Base-by-base conservation (phyloP, 116 monocot genomes). In the Iris pallida region DNA sequence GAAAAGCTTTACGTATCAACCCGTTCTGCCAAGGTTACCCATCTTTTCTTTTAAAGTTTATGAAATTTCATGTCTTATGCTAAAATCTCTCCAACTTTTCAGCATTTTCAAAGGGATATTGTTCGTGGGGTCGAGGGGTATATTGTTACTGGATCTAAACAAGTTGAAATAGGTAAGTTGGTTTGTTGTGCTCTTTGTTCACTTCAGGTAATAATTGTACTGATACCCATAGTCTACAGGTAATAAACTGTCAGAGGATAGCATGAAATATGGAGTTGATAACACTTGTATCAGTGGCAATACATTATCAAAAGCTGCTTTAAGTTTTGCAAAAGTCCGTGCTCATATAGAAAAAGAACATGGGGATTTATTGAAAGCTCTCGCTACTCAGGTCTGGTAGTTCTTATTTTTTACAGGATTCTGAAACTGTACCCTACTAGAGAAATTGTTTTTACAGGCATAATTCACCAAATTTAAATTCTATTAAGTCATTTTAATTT, bases 1-100 rank as follows among this genome's bases (percentile, higher is more conserved):
- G 95, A 96, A 69, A 96, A 89, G 54, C 92, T 96, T 71, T 96
- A 91, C 72, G 86, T 77, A 53, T 96, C 95, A 8, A 96, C 95
- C 16, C 95, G 95, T 63, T 85, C 91, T 4, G 84, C 76, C n/a
- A 96, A 96, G 89, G 95, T 88, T 57, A 43, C 47, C 14, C 42
- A 65, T 53, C 9, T 12, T 62, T 17, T 18, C 8, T 17, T 14
- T 47, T 47, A 17, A 15, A 64, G 66, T 6, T 4, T 19, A 8
- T 64, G 8, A 4, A 1, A 11, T 11, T 44, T 30, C 30, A 3
- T 30, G 30, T 30, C 30, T 17, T 42, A 9, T 45, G 15, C 41
- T 61, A 71, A 44, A 30, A 30, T 30, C 54, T 11, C 11, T 55
- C 48, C 12, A 42, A n/a, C 12, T 61, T 69, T 65, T 48, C 87